Base-by-base conservation (phyloP, 805 yeast species). In the Candida sithepensis region DNA sequence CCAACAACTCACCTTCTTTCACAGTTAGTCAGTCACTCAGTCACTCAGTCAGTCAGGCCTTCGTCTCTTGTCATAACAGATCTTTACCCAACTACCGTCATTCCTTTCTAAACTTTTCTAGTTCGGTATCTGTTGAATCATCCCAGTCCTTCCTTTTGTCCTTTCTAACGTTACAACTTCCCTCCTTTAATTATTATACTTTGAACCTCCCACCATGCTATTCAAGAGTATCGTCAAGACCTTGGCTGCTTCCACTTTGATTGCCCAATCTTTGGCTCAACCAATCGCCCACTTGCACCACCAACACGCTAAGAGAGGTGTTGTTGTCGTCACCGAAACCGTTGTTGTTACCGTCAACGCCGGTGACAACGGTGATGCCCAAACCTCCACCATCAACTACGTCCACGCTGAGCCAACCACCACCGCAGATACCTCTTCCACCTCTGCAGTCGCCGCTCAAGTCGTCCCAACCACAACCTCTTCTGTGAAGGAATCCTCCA, bases 281-380 rank as follows among this genome's bases (percentile, higher is more conserved):
- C 88, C 89, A 49, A 69, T 78, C 46, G 74, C 71, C 48, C 85
- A 79, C 57, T 77, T 73, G 54, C 89, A 85, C 68, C 77, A 77
- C 61, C 66, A 67, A 53, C 81, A 79, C 63, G 80, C 75, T 62
- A 81, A 82, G 72, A 81, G 71, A 58, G 72, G 70, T 46, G 79
- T 73, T 47, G 72, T 70, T 49, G 77, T 74, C 52, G 72, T 75
- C 55, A 73, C 79, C 56, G 61, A 65, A 57, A 72, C 79, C 48
- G 77, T 75, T 42, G 65, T 74, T 48, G 82, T 78, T 45, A 74
- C 78, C 6, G 38, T 34, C 8, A 77, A 71, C 38, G 69, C 58
- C 51, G 70, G 61, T 46, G 69, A 60, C 8, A 30, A 30, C 44
- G 61, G 61, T 42, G 61, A 64, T 44, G 58, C 63, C 34, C 59